These are phyloP conservation scores for Penicillium sp. DNA, from an alignment of 2,329 filamentous ascomycete genomes.

Conservation along the genomic window DNA sequence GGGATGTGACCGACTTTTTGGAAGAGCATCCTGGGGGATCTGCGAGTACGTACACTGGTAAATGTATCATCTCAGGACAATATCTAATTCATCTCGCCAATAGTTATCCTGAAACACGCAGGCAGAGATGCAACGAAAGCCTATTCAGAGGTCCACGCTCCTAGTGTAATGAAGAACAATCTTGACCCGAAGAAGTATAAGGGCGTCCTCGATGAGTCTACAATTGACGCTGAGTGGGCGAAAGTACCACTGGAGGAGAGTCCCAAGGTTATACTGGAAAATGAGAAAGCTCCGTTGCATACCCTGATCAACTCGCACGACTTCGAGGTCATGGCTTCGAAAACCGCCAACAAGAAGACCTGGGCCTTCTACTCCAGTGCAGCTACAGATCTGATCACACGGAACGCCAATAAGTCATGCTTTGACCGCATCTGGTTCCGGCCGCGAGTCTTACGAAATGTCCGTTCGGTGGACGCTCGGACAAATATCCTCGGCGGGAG, in stretches of 20 bases:
- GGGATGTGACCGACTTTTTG: slow-evolving; percentile 65
- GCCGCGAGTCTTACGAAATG: slow-evolving; percentile 58
- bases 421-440: slow-evolving; percentile 60
- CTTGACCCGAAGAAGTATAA: slow-evolving; percentile 47
- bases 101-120: slow-evolving; percentile 48
- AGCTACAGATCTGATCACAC: slow-evolving; percentile 61
- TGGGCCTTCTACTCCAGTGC: slow-evolving; percentile 69
- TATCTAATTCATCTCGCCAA: not conserved
- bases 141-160: slow-evolving; percentile 48
- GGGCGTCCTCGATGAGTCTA: slow-evolving; percentile 50
- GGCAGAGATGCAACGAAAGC: slow-evolving; percentile 47
- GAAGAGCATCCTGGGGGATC: slow-evolving; percentile 62
- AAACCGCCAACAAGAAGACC: slow-evolving; percentile 59
- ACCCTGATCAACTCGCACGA: slow-evolving; percentile 59
- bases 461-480: slow-evolving; percentile 51
- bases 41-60: slow-evolving; percentile 38
- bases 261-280: slow-evolving; percentile 24
- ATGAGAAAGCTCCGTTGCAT: slow-evolving; percentile 52
- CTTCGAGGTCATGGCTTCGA: slow-evolving; percentile 58
- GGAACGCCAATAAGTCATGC: slow-evolving; percentile 53
- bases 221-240: slow-evolving; percentile 51
- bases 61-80: not conserved
- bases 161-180: slow-evolving; percentile 47
- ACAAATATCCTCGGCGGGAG: slow-evolving; percentile 56
- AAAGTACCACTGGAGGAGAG: slow-evolving; percentile 39